Percentiles rank a stretch among this genome's conserved stretches.
Evolutionary conservation across 2,329 filamentous ascomycete species (phyloP).

Genomic region (Graphilbum sp.): DNA sequence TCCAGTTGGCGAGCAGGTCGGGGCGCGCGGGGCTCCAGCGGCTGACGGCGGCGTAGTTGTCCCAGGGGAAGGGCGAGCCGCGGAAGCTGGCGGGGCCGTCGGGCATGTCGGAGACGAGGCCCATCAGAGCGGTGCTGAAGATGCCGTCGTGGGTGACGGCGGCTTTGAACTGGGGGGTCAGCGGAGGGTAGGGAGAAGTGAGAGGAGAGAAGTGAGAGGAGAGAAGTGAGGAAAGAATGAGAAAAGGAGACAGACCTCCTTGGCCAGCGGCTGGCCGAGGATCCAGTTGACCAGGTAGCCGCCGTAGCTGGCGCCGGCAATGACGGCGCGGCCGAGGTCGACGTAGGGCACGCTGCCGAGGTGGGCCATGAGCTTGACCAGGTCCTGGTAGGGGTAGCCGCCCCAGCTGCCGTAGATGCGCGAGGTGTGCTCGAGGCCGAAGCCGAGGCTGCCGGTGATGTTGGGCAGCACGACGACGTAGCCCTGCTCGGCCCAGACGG

Average conservation of each 20-base stretch:
- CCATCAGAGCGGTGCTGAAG: slow-evolving; percentile 16
- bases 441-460: slow-evolving; percentile 39
- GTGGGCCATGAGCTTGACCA: slow-evolving; percentile 34
- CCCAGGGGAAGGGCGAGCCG: slow-evolving; percentile 26
- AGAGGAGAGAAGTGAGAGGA: not conserved
- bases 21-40: slow-evolving; percentile 32
- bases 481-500: slow-evolving; percentile 42
- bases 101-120: slow-evolving; percentile 6
- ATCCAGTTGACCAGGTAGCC: slow-evolving; percentile 47
- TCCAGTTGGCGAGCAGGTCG: slow-evolving; percentile 39
- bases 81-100: slow-evolving; percentile 20
- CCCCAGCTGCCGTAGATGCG: slow-evolving; percentile 34
- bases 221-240: not conserved
- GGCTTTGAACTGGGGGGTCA: slow-evolving; percentile 28
- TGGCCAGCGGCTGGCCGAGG: slow-evolving; percentile 33
- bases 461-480: slow-evolving; percentile 44
- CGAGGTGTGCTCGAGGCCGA: slow-evolving; percentile 24
- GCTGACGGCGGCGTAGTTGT: slow-evolving; percentile 26
- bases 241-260: slow-evolving; percentile 16
- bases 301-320: slow-evolving; percentile 37
- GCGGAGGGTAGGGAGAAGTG: slow-evolving; percentile 3
- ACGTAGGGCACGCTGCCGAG: slow-evolving; percentile 35
- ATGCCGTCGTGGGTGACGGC: slow-evolving; percentile 36
- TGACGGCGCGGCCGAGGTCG: slow-evolving; percentile 34
- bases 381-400: slow-evolving; percentile 35